Percentiles rank a stretch among this genome's conserved stretches.
These are phyloP conservation scores for Tagetes patula DNA, from an alignment of 129 eudicot species.

Conservation along the genomic window DNA sequence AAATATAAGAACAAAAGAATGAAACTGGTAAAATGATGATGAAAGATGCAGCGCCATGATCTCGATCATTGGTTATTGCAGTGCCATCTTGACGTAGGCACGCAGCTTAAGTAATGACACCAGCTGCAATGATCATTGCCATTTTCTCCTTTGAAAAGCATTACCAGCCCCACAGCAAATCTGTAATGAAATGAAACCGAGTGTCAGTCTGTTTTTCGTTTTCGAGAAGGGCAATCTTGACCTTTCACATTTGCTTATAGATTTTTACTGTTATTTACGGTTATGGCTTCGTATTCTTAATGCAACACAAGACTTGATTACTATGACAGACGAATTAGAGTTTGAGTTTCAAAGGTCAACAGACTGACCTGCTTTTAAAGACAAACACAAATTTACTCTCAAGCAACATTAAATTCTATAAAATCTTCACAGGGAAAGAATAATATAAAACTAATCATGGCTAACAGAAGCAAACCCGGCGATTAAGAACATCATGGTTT, in stretches of 20 bases:
- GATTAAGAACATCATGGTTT: conserved; percentile 47
- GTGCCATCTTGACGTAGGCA: conserved; percentile 84
- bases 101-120: conserved; percentile 89
- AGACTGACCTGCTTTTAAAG: neutral
- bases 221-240: neutral
- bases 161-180: conserved; percentile 56
- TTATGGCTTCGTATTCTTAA: neutral
- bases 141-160: conserved; percentile 79
- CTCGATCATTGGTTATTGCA: conserved; percentile 50
- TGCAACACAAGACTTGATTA: neutral
- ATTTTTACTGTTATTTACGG: neutral
- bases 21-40: conserved; percentile 3
- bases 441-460: neutral
- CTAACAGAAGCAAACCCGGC: conserved; percentile 53
- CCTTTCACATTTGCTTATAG: neutral
- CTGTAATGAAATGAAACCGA: conserved; percentile 36
- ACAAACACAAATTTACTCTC: neutral
- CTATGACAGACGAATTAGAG: neutral
- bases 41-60: neutral
- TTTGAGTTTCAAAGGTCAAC: conserved; percentile 9
- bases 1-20: conserved; percentile 26
- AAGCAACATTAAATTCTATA: neutral
- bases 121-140: conserved; percentile 85
- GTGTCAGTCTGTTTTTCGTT: neutral
- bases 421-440: neutral